Evolutionary conservation across 2,329 filamentous ascomycete genomes (phyloP), one percentile per base, ranked within the genome.

Genomic region (Reticulascus tulasneorum): DNA sequence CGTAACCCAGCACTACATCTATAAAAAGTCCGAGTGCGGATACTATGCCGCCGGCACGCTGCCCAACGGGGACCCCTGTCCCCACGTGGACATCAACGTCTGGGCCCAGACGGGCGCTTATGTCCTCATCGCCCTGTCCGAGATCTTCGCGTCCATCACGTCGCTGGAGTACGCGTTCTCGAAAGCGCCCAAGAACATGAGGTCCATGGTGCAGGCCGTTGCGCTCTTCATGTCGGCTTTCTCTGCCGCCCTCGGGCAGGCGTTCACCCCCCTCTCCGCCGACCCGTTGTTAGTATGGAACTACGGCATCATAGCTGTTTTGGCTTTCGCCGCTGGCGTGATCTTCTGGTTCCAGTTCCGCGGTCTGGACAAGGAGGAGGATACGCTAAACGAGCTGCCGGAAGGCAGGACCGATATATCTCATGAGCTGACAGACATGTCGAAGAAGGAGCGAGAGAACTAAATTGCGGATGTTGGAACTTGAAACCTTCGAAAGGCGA

Each of bases 111-210:
- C 67, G 0, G 66, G 67, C 4, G 58, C 69, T 0, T 74, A 73
- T 48, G 56, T 71, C 5, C 59, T 73, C 33, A 62, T 73, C 35
- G 70, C 65, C 4, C 55, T 74, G 7, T 62, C 67, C 19, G 70
- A 74, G 50, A 68, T 73, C 29, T 61, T 69, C 37, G 65, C 68
- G 1, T 69, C 64, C 38, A 73, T 73, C 45, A 74, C 70, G 2
- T 77, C 73, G 10, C 71, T 86, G 12, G 84, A 89, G 59, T 87
- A 86, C 47, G 84, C 84, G 16, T 87, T 79, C 62, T 82, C 82
- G 51, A 87, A 87, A 58, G 82, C 83, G 0, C 85, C 84, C 8
- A 73, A 72, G 53, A 87, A 86, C 62, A 89, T 89, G 84, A 73
- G 82, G 6, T 82, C 79, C 18, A 71, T 87, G 37, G 79, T 89